A percentile compares a stretch with the other conserved stretches of the same genome.
These are phyloP conservation scores for Pythium aphanidermatum DNA, from an alignment of 352 stramenopile species.

Conservation along the genomic window DNA sequence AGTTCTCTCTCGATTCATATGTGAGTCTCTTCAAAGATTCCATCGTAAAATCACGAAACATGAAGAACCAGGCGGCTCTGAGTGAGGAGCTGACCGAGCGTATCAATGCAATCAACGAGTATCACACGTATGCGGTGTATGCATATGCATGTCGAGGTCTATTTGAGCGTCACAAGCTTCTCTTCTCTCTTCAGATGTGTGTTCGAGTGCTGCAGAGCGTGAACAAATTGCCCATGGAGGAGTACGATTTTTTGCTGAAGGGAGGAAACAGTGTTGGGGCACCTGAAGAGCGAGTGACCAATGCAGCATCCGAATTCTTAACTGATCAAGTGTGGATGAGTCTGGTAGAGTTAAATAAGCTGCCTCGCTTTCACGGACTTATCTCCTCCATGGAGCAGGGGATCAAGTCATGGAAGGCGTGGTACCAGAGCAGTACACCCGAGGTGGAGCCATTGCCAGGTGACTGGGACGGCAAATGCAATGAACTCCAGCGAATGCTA, in stretches of 20 bases:
- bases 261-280: constrained; percentile 60
- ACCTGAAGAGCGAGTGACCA: constrained; percentile 65
- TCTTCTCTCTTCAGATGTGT: constrained; percentile 95
- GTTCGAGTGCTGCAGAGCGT: constrained; percentile 89
- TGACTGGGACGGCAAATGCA: constrained; percentile 92
- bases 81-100: constrained; percentile 81
- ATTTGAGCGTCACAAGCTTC: constrained; percentile 95
- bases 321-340: constrained; percentile 82
- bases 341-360: constrained; percentile 90
- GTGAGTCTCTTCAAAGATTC: constrained; percentile 93
- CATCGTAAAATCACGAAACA: constrained; percentile 82
- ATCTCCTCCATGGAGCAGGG: constrained; percentile 88
- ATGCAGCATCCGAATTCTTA: constrained; percentile 86
- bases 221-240: constrained; percentile 87
- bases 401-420: constrained; percentile 74
- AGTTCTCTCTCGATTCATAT: constrained; percentile 95
- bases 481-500: constrained; percentile 91
- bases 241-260: constrained; percentile 95
- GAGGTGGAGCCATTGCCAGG: constrained; percentile 88
- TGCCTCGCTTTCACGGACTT: constrained; percentile 84
- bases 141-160: constrained; percentile 92
- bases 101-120: constrained; percentile 93
- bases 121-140: constrained; percentile 95
- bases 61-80: constrained; percentile 73
- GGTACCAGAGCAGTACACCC: constrained; percentile 83